Percentiles rank a stretch among this genome's conserved stretches.
Evolutionary conservation across 2,329 filamentous ascomycete genomes (phyloP).

Genomic region (Zymoseptoria pseudotritici): DNA sequence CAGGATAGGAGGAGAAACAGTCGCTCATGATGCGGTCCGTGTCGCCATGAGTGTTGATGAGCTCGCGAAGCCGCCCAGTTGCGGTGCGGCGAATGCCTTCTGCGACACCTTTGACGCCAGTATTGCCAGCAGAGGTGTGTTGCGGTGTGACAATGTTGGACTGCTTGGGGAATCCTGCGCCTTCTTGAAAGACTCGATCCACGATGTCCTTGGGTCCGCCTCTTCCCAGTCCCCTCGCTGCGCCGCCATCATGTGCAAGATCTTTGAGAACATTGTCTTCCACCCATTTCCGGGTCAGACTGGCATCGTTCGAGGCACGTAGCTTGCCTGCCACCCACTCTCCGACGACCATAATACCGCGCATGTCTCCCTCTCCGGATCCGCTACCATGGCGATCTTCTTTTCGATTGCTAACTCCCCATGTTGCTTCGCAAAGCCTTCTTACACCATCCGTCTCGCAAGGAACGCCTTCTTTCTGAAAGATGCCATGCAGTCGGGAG

Average conservation of each 20-base stretch:
- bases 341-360: constrained; percentile 76
- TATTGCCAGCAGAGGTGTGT: constrained; percentile 11
- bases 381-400: constrained; percentile 49
- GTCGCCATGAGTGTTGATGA: constrained; percentile 73
- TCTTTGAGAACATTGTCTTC: constrained; percentile 64
- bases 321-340: constrained; percentile 78
- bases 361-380: constrained; percentile 65
- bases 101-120: constrained; percentile 53
- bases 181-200: constrained; percentile 68
- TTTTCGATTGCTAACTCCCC: constrained; percentile 68
- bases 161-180: constrained; percentile 63
- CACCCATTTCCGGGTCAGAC: constrained; percentile 67
- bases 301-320: constrained; percentile 37
- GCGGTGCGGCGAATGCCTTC: constrained; percentile 66
- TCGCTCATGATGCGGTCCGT: constrained; percentile 72
- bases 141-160: constrained; percentile 17
- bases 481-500: constrained; percentile 70
- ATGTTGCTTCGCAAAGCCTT: constrained; percentile 73
- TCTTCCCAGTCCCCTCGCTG: constrained; percentile 62
- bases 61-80: constrained; percentile 64
- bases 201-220: constrained; percentile 69
- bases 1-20: constrained; percentile 78
- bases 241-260: constrained; percentile 62
- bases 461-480: constrained; percentile 79
- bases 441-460: constrained; percentile 86